A percentile compares a stretch with the other conserved stretches of the same genome.
Conservation (phyloP, 495 filamentous ascomycete species). For the Endocarpon pusillum region DNA sequence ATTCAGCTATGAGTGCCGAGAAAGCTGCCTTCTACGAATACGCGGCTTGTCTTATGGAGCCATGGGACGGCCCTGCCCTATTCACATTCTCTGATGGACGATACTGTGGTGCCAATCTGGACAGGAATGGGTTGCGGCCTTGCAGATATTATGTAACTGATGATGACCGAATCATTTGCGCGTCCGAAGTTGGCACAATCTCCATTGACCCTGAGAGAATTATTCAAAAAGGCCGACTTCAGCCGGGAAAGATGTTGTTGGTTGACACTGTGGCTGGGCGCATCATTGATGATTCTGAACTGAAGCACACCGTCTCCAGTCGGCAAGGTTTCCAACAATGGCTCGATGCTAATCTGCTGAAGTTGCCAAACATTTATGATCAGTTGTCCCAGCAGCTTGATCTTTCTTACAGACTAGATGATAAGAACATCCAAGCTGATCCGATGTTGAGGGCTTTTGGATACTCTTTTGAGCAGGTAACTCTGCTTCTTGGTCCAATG, state of each 20-base stretch:
- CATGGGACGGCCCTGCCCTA: slow-evolving; percentile 94
- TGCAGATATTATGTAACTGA: slow-evolving; percentile 98
- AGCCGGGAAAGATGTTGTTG: slow-evolving; percentile 93
- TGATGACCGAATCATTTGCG: slow-evolving; percentile 96
- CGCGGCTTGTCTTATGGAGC: slow-evolving; percentile 99
- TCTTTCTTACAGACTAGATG: slow-evolving; percentile 47
- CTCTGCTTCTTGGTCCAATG: slow-evolving; percentile 87
- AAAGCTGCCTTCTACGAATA: slow-evolving; percentile 99
- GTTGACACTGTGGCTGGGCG: slow-evolving; percentile 91
- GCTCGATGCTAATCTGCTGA: slow-evolving; percentile 77
- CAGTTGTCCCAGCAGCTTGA: slow-evolving; percentile 38
- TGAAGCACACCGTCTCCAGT: slow-evolving; percentile 76
- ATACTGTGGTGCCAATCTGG: slow-evolving; percentile 97
- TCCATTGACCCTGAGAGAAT: slow-evolving; percentile 78
- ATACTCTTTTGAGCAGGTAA: slow-evolving; percentile 95
- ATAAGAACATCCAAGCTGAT: slow-evolving; percentile 67
- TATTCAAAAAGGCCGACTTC: slow-evolving; percentile 85
- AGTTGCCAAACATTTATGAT: slow-evolving; percentile 54
- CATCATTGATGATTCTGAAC: slow-evolving; percentile 87
- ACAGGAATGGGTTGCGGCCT: slow-evolving; percentile 90
- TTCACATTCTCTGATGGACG: slow-evolving; percentile 97
- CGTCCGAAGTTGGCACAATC: slow-evolving; percentile 94
- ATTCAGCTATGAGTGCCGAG: slow-evolving; percentile 75
- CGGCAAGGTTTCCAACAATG: slow-evolving; percentile 77
- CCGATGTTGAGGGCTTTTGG: slow-evolving; percentile 75